Conservation (phyloP, 306 rosid genomes). For the Quercus glauca region DNA sequence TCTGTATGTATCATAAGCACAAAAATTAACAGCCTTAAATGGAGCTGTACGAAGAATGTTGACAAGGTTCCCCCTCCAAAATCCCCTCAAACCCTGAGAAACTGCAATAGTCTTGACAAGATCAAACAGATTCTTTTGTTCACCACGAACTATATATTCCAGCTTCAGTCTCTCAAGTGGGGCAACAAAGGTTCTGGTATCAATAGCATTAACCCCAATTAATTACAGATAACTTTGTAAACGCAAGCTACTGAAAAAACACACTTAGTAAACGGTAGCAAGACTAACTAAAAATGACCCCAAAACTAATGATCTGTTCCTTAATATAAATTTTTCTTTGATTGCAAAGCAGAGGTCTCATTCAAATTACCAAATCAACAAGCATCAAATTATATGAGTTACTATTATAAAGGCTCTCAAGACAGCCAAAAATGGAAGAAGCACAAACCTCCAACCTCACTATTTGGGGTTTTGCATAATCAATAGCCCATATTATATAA, state of each 20-base stretch:
- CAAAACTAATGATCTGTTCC: neutral
- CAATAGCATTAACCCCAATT: conserved; percentile 8
- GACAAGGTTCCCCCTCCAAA: conserved; percentile 94
- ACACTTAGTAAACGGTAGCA: neutral
- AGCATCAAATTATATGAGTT: neutral
- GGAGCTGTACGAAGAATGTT: conserved; percentile 96
- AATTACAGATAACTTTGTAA: neutral
- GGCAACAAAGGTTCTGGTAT: conserved; percentile 83
- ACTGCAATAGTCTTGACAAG: conserved; percentile 62
- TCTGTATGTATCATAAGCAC: conserved; percentile 88
- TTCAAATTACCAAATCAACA: neutral
- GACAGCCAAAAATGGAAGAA: neutral
- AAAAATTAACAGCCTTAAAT: conserved; percentile 89
- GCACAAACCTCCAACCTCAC: neutral
- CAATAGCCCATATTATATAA: neutral
- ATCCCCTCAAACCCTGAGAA: conserved; percentile 88
- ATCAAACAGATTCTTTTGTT: conserved; percentile 60
- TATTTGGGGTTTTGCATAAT: neutral
- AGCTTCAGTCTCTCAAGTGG: conserved; percentile 98
- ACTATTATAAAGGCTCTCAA: neutral
- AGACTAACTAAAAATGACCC: neutral
- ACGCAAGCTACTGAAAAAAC: too few relatives aligned
- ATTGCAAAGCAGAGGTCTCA: neutral
- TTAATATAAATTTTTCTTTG: neutral
- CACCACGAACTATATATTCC: conserved; percentile 91